Conservation (phyloP, 495 filamentous ascomycete genomes). For the Cryomyces antarcticus region DNA sequence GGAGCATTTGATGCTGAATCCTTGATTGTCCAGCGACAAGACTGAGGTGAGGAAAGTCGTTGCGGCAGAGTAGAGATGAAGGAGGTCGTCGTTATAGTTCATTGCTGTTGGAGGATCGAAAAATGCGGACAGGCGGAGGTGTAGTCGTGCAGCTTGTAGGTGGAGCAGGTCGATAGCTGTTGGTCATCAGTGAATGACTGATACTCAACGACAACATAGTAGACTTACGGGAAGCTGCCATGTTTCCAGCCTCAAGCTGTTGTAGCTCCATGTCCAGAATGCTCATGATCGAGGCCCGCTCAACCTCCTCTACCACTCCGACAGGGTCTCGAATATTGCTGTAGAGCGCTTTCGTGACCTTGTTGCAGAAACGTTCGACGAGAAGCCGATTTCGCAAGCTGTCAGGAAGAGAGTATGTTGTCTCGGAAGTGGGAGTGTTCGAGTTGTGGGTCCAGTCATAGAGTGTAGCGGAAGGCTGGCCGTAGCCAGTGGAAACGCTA, state of each 20-base stretch:
- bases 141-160: conserved; percentile 58
- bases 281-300: background rate
- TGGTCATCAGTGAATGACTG: background rate
- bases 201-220: background rate
- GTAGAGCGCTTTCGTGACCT: conserved; percentile 69
- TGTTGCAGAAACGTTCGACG: conserved; percentile 70
- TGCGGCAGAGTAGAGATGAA: conserved; percentile 56
- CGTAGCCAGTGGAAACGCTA: conserved; percentile 73
- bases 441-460: conserved; percentile 63
- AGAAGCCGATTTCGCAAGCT: conserved; percentile 49
- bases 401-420: conserved; percentile 37
- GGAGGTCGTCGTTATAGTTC: conserved; percentile 58
- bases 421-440: conserved; percentile 37
- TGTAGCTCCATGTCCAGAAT: background rate
- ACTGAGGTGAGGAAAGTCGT: conserved; percentile 55
- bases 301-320: too few relatives aligned
- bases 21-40: conserved; percentile 33
- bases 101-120: conserved; percentile 60
- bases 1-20: conserved; percentile 41
- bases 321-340: conserved; percentile 29
- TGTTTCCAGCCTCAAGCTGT: too few relatives aligned
- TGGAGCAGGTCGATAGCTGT: conserved; percentile 30
- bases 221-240: background rate
- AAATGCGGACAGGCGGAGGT: conserved; percentile 70
- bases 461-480: conserved; percentile 69